Conservation (phyloP, 169 alveolate genomes). For the Plasmodium gonderi region DNA sequence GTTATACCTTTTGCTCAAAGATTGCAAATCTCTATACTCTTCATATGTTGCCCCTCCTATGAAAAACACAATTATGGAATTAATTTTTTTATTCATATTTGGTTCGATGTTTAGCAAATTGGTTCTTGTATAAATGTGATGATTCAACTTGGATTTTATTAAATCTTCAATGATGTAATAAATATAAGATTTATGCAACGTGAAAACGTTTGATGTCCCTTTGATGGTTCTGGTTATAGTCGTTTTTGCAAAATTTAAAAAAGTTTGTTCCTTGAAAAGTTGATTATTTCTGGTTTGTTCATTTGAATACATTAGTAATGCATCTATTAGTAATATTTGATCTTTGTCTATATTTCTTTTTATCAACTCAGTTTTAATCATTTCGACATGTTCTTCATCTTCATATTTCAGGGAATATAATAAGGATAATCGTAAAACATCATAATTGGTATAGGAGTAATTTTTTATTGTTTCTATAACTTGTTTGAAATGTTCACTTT, state of each 20-base stretch:
- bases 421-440: conserved; percentile 89
- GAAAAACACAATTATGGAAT: conserved; percentile 86
- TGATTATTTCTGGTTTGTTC: conserved; percentile 86
- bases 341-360: conserved; percentile 73
- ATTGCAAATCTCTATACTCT: conserved; percentile 90
- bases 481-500: conserved; percentile 87
- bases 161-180: conserved; percentile 86
- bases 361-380: conserved; percentile 19
- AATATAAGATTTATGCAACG: conserved; percentile 89
- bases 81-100: conserved; percentile 81
- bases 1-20: conserved; percentile 80
- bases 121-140: conserved; percentile 86
- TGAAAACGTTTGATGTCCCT: conserved; percentile 88
- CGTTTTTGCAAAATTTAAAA: conserved; percentile 86
- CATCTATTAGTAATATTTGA: conserved; percentile 87
- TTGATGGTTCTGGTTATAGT: conserved; percentile 86
- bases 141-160: conserved; percentile 85
- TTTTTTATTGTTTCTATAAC: conserved; percentile 85
- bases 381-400: conserved; percentile 82
- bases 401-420: conserved; percentile 91
- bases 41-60: conserved; percentile 94
- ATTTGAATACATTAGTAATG: conserved; percentile 89
- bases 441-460: conserved; percentile 82
- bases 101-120: conserved; percentile 53
- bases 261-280: conserved; percentile 87